phyloP scores from a whole-genome alignment of 2,329 filamentous ascomycete genomes.

The Penicillium carneum region DNA sequence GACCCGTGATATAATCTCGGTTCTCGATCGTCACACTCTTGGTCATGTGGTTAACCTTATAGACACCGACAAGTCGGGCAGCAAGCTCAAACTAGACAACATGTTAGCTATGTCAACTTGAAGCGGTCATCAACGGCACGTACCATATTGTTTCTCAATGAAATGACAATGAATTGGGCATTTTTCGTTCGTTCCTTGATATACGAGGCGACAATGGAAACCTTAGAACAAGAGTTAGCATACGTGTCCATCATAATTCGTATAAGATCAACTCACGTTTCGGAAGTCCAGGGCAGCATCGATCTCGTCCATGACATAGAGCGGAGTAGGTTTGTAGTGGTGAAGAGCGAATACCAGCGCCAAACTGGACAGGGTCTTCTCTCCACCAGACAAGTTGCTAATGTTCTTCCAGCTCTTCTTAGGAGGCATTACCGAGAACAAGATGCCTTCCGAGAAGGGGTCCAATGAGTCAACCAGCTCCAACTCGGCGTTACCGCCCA shows the following conservation, averaged over 20 bases:
- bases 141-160: constrained; percentile 93
- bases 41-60: constrained; percentile 99
- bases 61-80: constrained; percentile 91
- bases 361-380: constrained; percentile 93
- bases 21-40: constrained; percentile 92
- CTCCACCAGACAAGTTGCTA: constrained; percentile 89
- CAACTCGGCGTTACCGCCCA: constrained; percentile 97
- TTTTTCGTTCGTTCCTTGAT: constrained; percentile 99
- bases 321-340: constrained; percentile 94
- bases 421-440: constrained; percentile 98
- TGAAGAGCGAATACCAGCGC: constrained; percentile 97
- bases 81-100: constrained; percentile 81
- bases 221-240: constrained; percentile 58
- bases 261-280: constrained; percentile 73
- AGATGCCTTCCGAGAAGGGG: constrained; percentile 93
- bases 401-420: constrained; percentile 99
- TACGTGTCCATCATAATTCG: neutral
- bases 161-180: constrained; percentile 98
- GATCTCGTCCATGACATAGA: constrained; percentile 99
- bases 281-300: constrained; percentile 96
- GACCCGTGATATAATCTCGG: constrained; percentile 70
- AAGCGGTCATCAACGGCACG: constrained; percentile 13
- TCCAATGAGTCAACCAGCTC: constrained; percentile 96
- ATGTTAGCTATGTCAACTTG: constrained; percentile 18
- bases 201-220: constrained; percentile 96